Conservation (phyloP, 2,329 filamentous ascomycete genomes). For the Dothideomycetes sp. region DNA sequence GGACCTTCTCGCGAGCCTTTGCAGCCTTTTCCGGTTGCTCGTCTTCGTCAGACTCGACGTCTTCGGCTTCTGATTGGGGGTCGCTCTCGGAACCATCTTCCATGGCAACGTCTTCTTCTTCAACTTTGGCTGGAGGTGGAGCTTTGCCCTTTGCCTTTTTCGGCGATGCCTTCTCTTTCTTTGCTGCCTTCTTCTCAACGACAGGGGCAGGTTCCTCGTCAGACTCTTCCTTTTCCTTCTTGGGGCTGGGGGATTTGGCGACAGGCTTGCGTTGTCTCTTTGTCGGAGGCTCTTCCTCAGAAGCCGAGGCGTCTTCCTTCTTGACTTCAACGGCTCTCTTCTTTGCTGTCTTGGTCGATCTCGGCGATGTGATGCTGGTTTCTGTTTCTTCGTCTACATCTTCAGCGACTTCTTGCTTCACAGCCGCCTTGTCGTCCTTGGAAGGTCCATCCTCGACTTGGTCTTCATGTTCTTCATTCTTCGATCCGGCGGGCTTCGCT, state of each 20-base stretch:
- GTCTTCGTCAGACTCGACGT: slow-evolving; percentile 42
- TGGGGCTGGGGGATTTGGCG: slow-evolving; percentile 12
- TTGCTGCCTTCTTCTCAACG: not conserved
- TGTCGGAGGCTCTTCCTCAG: slow-evolving; percentile 26
- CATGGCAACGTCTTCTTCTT: slow-evolving; percentile 17
- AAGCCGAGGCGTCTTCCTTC: slow-evolving; percentile 16
- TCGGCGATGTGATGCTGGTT: slow-evolving; percentile 1
- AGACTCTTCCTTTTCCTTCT: slow-evolving; percentile 22
- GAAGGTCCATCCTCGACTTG: slow-evolving; percentile 9
- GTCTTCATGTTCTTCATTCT: slow-evolving; percentile 17
- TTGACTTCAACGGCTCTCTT: slow-evolving; percentile 18
- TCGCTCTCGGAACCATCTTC: slow-evolving; percentile 17
- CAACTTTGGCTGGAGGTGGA: slow-evolving; percentile 13
- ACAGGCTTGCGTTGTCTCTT: slow-evolving; percentile 26
- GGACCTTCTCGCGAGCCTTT: slow-evolving; percentile 71
- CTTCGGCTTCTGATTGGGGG: slow-evolving; percentile 26
- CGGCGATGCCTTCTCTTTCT: slow-evolving; percentile 2
- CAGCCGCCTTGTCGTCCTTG: slow-evolving; percentile 18
- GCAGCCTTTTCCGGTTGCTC: slow-evolving; percentile 62
- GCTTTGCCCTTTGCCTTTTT: slow-evolving; percentile 5
- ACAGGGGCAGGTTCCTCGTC: slow-evolving; percentile 15
- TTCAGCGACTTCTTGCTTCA: slow-evolving; percentile 21
- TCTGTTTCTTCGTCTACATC: slow-evolving; percentile 22
- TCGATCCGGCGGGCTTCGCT: slow-evolving; percentile 16
- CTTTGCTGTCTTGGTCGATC: slow-evolving; percentile 23